A percentile compares a stretch with the other conserved stretches of the same genome.
These are phyloP conservation scores for Lipomyces orientalis DNA, from an alignment of 805 yeast genomes.

Conservation along the genomic window DNA sequence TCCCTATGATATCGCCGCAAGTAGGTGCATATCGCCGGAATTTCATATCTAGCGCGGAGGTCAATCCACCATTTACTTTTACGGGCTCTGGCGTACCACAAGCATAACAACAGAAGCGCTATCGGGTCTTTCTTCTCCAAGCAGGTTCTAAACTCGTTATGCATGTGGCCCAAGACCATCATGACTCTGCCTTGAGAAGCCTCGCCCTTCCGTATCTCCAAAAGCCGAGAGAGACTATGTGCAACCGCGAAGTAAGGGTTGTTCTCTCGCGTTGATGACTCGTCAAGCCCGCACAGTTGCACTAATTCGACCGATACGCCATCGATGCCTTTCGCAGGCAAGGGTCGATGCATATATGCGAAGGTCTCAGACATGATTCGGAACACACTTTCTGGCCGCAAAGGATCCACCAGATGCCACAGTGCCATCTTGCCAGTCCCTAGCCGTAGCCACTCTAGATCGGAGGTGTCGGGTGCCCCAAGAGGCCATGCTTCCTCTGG, in stretches of 20 bases:
- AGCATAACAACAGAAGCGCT: neutral
- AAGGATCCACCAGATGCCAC: neutral
- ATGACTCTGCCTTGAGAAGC: neutral
- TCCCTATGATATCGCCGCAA: neutral
- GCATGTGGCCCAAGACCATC: neutral
- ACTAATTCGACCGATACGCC: neutral
- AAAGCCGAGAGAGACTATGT: neutral
- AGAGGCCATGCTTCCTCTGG: slow-evolving; percentile 6
- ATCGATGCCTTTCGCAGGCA: neutral
- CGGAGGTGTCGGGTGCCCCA: neutral
- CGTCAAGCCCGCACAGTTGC: neutral
- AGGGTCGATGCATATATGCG: neutral
- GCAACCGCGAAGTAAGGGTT: neutral
- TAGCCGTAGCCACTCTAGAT: slow-evolving; percentile 1
- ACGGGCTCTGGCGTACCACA: slow-evolving; percentile 1
- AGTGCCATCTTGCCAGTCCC: neutral
- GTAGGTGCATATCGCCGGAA: neutral
- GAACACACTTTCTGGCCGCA: slow-evolving; percentile 5
- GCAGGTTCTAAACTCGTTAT: neutral
- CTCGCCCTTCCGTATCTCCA: neutral
- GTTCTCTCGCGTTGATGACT: neutral
- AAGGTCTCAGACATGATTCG: neutral
- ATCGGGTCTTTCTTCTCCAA: slow-evolving; percentile 4
- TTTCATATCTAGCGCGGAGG: neutral
- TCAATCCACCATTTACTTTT: neutral